Evolutionary conservation across 1,139 yeast genomes (phyloP).

Genomic region (Blastobotrys aristatus): DNA sequence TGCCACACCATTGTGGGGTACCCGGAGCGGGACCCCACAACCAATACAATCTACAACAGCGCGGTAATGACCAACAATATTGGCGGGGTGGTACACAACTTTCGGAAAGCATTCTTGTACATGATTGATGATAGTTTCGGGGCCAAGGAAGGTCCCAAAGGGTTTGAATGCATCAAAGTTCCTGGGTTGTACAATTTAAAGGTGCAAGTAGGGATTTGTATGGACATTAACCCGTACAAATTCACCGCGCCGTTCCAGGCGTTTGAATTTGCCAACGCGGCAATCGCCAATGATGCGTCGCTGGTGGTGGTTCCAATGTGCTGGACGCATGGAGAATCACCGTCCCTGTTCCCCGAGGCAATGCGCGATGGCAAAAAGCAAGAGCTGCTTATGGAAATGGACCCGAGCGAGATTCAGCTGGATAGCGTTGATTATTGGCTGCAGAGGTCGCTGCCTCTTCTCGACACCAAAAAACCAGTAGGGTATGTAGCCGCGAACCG

Average conservation of each 20-base stretch:
- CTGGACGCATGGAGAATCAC: conserved; percentile 58
- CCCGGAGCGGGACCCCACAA: conserved; percentile 48
- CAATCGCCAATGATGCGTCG: conserved; percentile 45
- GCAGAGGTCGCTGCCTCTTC: conserved; percentile 60
- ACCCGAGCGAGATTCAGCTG: conserved; percentile 32
- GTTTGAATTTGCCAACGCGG: conserved; percentile 64
- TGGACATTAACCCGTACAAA: conserved; percentile 88
- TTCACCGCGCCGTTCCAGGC: conserved; percentile 72
- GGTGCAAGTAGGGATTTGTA: conserved; percentile 79
- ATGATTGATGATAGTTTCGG: conserved; percentile 83
- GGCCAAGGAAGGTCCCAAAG: conserved; percentile 56
- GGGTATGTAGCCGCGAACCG: conserved; percentile 60
- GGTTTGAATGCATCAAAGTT: conserved; percentile 9
- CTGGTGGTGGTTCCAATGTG: conserved; percentile 80
- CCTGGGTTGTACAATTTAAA: conserved; percentile 17
- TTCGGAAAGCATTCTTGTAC: conserved; percentile 73
- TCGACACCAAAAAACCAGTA: conserved; percentile 31
- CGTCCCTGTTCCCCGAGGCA: conserved; percentile 22
- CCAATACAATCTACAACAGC: conserved; percentile 55
- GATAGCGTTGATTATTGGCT: conserved; percentile 60
- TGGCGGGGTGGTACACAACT: conserved; percentile 60
- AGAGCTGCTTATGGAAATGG: conserved; percentile 20
- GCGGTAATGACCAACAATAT: conserved; percentile 58
- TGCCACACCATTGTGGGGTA: conserved; percentile 80
- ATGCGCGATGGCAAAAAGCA: conserved; percentile 15